A percentile compares a stretch with the other conserved stretches of the same genome.
These are phyloP conservation scores for Letharia columbiana DNA, from an alignment of 495 filamentous ascomycete genomes.

Conservation along the genomic window DNA sequence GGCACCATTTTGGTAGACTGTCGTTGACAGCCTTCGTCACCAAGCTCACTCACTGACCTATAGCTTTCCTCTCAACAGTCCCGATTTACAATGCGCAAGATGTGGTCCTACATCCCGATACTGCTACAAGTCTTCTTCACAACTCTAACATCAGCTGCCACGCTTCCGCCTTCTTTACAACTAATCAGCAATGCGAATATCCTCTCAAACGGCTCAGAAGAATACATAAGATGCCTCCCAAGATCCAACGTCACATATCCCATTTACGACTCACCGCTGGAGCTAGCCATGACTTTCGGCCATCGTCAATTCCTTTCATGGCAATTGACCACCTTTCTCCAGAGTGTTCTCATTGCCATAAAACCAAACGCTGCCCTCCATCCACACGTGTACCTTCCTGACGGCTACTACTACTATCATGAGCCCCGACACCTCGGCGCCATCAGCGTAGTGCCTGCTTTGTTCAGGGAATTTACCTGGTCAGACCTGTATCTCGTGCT, in stretches of 20 bases:
- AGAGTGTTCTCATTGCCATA: neutral
- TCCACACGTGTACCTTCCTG: neutral
- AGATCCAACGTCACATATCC: constrained; percentile 1
- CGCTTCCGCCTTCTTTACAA: neutral
- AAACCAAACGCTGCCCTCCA: neutral
- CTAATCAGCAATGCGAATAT: neutral
- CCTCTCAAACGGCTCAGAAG: neutral
- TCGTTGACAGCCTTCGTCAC: neutral
- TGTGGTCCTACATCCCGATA: neutral
- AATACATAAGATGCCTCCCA: neutral
- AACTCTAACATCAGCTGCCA: neutral
- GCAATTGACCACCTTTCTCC: neutral
- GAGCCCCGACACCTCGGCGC: neutral
- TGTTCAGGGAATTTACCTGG: neutral
- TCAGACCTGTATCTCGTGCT: constrained; percentile 1
- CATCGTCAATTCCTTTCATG: neutral
- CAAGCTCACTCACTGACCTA: neutral
- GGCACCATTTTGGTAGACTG: no score
- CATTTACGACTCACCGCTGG: neutral
- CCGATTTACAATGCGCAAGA: neutral
- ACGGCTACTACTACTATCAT: neutral
- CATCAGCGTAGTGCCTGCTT: neutral
- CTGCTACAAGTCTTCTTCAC: neutral
- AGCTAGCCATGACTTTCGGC: neutral
- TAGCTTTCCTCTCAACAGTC: neutral